These are phyloP conservation scores for Penicillium angulare DNA, from an alignment of 495 filamentous ascomycete species.

Conservation along the genomic window DNA sequence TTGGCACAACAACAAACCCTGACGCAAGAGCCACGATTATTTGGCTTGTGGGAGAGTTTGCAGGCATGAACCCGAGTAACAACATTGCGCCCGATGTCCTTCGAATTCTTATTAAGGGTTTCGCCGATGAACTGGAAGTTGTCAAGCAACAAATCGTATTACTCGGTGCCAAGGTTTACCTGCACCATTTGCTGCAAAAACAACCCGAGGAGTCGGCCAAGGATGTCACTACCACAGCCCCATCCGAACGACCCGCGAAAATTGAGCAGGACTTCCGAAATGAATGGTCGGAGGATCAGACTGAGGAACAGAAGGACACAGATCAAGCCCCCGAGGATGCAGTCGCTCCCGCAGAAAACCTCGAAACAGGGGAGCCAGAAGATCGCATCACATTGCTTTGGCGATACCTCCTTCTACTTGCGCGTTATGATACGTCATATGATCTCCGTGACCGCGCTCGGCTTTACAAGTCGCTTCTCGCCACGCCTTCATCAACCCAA, in stretches of 20 bases:
- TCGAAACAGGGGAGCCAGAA: conserved; percentile 42
- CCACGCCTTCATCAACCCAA: conserved; percentile 70
- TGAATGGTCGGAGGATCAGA: conserved; percentile 40
- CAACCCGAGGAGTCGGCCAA: conserved; percentile 33
- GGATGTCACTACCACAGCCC: background rate
- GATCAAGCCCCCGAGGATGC: conserved; percentile 26
- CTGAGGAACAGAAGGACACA: conserved; percentile 30
- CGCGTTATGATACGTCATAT: conserved; percentile 90
- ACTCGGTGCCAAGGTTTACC: conserved; percentile 90
- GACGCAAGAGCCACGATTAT: conserved; percentile 90
- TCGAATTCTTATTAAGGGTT: conserved; percentile 82
- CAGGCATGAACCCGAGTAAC: conserved; percentile 70
- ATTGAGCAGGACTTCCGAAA: conserved; percentile 28
- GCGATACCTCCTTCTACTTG: conserved; percentile 79
- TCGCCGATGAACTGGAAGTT: conserved; percentile 76
- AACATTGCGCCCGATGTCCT: conserved; percentile 93
- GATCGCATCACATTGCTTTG: conserved; percentile 73
- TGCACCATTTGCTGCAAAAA: conserved; percentile 72
- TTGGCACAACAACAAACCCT: conserved; percentile 79
- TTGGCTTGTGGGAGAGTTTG: conserved; percentile 95
- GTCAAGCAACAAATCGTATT: conserved; percentile 91
- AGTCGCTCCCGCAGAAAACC: conserved; percentile 18
- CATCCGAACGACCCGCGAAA: conserved; percentile 7
- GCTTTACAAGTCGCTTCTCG: conserved; percentile 80
- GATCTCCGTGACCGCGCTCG: conserved; percentile 89